Conservation (phyloP, 2,329 filamentous ascomycete genomes). For the Pseudocercospora macadamiae region DNA sequence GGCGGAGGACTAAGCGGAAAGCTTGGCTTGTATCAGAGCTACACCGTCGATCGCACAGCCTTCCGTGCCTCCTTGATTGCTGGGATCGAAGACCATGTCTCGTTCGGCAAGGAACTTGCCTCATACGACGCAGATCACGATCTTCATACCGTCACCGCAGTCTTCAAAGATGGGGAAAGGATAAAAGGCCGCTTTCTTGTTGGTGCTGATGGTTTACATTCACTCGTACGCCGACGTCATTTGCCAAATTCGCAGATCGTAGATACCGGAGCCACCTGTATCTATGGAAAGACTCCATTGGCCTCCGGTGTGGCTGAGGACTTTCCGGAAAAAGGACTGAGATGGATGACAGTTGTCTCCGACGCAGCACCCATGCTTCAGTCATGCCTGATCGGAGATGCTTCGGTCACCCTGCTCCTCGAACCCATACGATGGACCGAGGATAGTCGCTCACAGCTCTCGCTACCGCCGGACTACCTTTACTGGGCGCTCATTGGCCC, state of each 20-base stretch:
- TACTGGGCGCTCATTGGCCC: constrained; percentile 31
- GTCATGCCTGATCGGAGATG: constrained; percentile 28
- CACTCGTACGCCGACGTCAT: constrained; percentile 26
- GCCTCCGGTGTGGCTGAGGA: constrained; percentile 21
- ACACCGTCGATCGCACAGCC: constrained; percentile 27
- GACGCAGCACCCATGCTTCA: constrained; percentile 27
- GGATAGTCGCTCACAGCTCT: constrained; percentile 17
- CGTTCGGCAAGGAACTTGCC: constrained; percentile 25
- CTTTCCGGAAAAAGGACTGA: constrained; percentile 24
- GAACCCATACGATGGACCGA: constrained; percentile 28
- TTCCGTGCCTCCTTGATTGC: constrained; percentile 26
- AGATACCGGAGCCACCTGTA: constrained; percentile 26
- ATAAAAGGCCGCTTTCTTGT: constrained; percentile 23
- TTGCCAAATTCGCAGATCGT: constrained; percentile 24
- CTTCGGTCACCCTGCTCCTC: constrained; percentile 26
- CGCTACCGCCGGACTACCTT: constrained; percentile 26
- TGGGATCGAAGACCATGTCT: constrained; percentile 26
- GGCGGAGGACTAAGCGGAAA: constrained; percentile 22
- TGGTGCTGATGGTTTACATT: constrained; percentile 31
- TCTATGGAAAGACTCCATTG: constrained; percentile 33
- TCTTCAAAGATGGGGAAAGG: constrained; percentile 23
- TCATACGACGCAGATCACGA: constrained; percentile 17
- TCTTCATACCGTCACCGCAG: constrained; percentile 13
- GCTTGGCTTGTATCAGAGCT: constrained; percentile 20
- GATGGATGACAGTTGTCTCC: constrained; percentile 26